Base-by-base conservation (phyloP, 228 moss, liverwort and hornwort genomes). In the Sphagnum fallax region DNA sequence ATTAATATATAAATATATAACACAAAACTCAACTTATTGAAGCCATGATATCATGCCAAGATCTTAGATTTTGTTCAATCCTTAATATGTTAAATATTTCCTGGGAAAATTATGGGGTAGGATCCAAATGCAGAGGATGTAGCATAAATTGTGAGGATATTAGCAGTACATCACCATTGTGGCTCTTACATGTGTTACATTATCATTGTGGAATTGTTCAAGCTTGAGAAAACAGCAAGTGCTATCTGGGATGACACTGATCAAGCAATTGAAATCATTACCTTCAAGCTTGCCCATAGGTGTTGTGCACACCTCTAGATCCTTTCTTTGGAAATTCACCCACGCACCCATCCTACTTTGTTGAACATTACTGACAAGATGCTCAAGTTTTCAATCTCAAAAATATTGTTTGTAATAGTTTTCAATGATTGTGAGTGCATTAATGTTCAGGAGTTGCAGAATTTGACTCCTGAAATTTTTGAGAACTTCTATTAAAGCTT, bases 191-290 rank as follows among this genome's bases (percentile, higher is more conserved):
- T 97, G 64, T 84, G 97, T 32, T 32, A 32, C 1, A 32, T 1
- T 69, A 90, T 93, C 47, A 84, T 97, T 71, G 97, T 97, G 62
- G 97, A 97, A 77, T 74, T 97, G 69, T 84, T 97, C 5, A 91
- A 97, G 75, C 97, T 93, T 2, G 93, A 97, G 69, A 93, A 77
- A 67, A 80, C 81, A 71, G 79, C 85, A 6, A 90, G 89, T 75
- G 97, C 93, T 69, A 93, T 97, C 62, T 97, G 97, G 97, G 97
- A 97, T 70, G 97, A 97, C 48, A 89, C 93, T 18, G 89, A 88
- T 49, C 77, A 79, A 5, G 88, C 84, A 51, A 90, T 97, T 66
- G 97, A 97, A 74, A 97, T 97, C 64, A 97, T 97, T 32, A 93
- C 93, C 70, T 90, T 87, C 16, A 93, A 97, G 66, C 83, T 80